Conservation (phyloP, 768 basidiomycete species). For the Lenzites betulinus region DNA sequence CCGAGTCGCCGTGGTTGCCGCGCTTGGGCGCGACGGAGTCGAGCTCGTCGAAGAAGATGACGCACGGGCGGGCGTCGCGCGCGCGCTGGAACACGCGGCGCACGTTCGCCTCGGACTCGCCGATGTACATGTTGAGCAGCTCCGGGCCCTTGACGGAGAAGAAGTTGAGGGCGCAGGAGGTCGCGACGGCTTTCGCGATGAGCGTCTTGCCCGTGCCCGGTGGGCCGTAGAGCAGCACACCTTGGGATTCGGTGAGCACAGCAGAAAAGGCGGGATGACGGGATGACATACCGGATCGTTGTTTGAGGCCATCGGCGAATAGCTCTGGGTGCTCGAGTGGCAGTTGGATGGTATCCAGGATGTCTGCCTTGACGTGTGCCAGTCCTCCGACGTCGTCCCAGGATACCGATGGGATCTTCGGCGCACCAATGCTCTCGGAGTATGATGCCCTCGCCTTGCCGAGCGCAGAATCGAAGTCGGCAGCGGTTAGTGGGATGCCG, state of each 20-base stretch:
- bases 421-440: slow-evolving; percentile 94
- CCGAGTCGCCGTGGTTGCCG: slow-evolving; percentile 94
- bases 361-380: slow-evolving; percentile 83
- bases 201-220: slow-evolving; percentile 96
- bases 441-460: slow-evolving; percentile 73
- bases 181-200: slow-evolving; percentile 95
- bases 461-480: slow-evolving; percentile 76
- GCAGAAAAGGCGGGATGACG: neutral
- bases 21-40: slow-evolving; percentile 94
- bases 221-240: slow-evolving; percentile 90
- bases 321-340: slow-evolving; percentile 89
- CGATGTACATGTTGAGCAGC: slow-evolving; percentile 97
- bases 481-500: slow-evolving; percentile 48
- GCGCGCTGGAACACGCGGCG: slow-evolving; percentile 89
- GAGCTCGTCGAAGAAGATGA: slow-evolving; percentile 96
- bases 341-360: slow-evolving; percentile 93
- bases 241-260: slow-evolving; percentile 41
- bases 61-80: slow-evolving; percentile 89
- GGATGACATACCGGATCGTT: slow-evolving; percentile 73
- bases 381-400: slow-evolving; percentile 99
- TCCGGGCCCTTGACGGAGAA: slow-evolving; percentile 98
- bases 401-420: slow-evolving; percentile 90
- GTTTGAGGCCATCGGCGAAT: slow-evolving; percentile 90
- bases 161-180: slow-evolving; percentile 92
- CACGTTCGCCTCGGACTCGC: slow-evolving; percentile 97